These are phyloP conservation scores for Phytophthora tentaculata DNA, from an alignment of 352 stramenopile species.

Conservation along the genomic window DNA sequence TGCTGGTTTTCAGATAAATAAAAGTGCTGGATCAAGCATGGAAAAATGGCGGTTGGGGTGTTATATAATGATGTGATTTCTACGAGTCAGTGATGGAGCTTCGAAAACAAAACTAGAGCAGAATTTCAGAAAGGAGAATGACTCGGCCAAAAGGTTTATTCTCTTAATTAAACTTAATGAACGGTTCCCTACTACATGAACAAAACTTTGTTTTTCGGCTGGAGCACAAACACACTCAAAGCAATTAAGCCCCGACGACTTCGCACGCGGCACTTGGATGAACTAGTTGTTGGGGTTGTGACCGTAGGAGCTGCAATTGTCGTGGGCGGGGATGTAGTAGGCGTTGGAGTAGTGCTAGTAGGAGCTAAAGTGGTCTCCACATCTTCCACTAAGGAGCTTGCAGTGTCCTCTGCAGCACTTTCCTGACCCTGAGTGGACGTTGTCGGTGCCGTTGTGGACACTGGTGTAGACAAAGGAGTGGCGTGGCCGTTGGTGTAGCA, in stretches of 20 bases:
- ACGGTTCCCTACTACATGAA: background rate
- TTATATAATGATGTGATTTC: too few species aligned
- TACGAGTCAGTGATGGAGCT: too few species aligned
- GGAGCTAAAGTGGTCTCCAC: constrained; percentile 18
- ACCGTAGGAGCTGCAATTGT: constrained; percentile 1
- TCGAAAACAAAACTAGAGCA: too few species aligned
- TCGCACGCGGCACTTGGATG: constrained; percentile 32
- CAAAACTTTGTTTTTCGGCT: background rate
- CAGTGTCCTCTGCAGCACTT: constrained; percentile 10
- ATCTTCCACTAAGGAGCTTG: constrained; percentile 13
- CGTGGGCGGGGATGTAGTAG: constrained; percentile 2
- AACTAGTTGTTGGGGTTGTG: constrained; percentile 10
- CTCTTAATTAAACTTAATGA: background rate
- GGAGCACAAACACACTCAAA: background rate
- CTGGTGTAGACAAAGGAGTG: constrained; percentile 2
- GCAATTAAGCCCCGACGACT: constrained; percentile 18
- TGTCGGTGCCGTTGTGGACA: background rate
- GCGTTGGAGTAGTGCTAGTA: background rate
- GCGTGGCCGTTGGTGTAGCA: constrained; percentile 15
- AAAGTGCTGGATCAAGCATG: background rate
- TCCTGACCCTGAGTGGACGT: constrained; percentile 10
- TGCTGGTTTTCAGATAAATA: background rate
- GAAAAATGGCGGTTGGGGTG: background rate
- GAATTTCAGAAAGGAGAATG: background rate
- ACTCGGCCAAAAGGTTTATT: too few species aligned